Evolutionary conservation across 305 asterid species (phyloP).

Genomic region (Fraxinus albicans): DNA sequence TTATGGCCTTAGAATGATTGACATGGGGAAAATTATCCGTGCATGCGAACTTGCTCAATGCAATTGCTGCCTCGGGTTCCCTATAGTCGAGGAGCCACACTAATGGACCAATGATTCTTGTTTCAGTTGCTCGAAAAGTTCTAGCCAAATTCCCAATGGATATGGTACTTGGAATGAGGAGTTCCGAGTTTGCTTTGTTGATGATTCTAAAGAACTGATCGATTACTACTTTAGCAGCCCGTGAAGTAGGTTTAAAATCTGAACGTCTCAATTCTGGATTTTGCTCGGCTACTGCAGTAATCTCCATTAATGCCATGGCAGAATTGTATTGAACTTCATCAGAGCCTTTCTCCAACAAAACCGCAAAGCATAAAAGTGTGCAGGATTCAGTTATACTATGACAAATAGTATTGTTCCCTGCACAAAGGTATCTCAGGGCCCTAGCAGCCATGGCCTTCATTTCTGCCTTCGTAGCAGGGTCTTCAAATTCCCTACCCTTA

Average conservation of each 20-base stretch:
- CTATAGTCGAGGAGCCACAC: slow-evolving; percentile 55
- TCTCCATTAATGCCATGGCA: slow-evolving; percentile 69
- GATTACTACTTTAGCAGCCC: slow-evolving; percentile 61
- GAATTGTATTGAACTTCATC: slow-evolving; percentile 59
- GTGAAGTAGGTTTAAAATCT: slow-evolving; percentile 68
- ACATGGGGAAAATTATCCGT: slow-evolving; percentile 50
- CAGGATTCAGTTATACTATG: slow-evolving; percentile 57
- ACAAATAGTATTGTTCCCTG: slow-evolving; percentile 45
- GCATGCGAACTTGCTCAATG: slow-evolving; percentile 54
- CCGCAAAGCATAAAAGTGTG: slow-evolving; percentile 62
- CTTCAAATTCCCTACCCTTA: slow-evolving; percentile 55
- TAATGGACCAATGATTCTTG: slow-evolving; percentile 51
- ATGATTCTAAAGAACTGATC: slow-evolving; percentile 57
- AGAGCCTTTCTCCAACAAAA: slow-evolving; percentile 52
- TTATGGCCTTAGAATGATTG: slow-evolving; percentile 49
- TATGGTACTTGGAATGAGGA: slow-evolving; percentile 51
- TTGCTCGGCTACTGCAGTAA: slow-evolving; percentile 60
- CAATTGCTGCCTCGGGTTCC: slow-evolving; percentile 55
- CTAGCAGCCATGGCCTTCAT: slow-evolving; percentile 71
- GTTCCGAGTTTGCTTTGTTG: slow-evolving; percentile 33
- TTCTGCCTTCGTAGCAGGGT: slow-evolving; percentile 46
- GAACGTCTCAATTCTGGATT: slow-evolving; percentile 47
- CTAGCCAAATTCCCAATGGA: slow-evolving; percentile 58
- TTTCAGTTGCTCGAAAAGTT: slow-evolving; percentile 66
- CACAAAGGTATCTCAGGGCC: slow-evolving; percentile 58